phyloP scores from a whole-genome alignment of 208 protist species.

The Willaertia magna region DNA sequence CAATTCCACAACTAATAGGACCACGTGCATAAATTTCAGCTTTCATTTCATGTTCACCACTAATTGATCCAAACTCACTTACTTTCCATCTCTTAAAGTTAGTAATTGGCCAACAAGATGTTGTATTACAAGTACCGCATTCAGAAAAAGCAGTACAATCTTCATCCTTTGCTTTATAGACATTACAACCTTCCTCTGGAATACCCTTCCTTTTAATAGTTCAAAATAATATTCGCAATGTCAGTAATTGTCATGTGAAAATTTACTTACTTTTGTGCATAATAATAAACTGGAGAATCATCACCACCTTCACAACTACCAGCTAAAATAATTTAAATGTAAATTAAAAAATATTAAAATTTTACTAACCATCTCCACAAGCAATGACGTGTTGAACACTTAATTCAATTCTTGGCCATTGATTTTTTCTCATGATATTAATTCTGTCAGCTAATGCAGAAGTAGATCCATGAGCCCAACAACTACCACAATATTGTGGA shows the following conservation, averaged over 20 bases:
- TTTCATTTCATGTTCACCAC: slow-evolving; percentile 36
- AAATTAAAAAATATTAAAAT: not conserved
- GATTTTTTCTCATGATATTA: slow-evolving; percentile 34
- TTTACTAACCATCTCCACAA: not conserved
- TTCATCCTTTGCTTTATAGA: not conserved
- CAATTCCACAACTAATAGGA: slow-evolving; percentile 38
- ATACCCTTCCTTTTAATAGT: no score
- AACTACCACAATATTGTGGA: slow-evolving; percentile 42
- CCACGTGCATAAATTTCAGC: slow-evolving; percentile 31
- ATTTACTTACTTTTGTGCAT: no score
- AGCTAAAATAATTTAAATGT: not conserved
- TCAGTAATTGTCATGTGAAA: no score
- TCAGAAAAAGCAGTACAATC: not conserved
- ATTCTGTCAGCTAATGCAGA: slow-evolving; percentile 32
- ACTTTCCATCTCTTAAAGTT: slow-evolving; percentile 38
- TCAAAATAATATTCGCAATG: no score
- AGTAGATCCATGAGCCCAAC: slow-evolving; percentile 26
- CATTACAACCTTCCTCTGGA: not conserved
- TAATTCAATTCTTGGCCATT: slow-evolving; percentile 17
- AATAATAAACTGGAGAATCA: no score
- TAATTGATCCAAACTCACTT: slow-evolving; percentile 33
- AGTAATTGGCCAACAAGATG: slow-evolving; percentile 26
- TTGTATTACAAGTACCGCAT: not conserved
- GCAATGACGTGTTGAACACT: slow-evolving; percentile 25
- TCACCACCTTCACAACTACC: slow-evolving; percentile 25